Base-by-base conservation (phyloP, 306 rosid species). In the Quercus aquifolioides region DNA sequence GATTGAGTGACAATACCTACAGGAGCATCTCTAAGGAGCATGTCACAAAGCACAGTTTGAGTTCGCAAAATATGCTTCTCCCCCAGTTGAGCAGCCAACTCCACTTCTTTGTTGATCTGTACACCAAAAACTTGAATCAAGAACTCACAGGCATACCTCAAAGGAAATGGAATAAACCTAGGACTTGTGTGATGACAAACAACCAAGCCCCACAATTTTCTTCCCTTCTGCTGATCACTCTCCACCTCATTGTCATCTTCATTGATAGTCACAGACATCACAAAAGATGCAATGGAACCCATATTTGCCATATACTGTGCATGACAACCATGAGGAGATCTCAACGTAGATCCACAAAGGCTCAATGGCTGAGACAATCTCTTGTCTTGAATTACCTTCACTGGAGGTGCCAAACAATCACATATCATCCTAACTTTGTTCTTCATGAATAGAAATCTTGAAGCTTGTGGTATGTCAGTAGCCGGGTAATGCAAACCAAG, bases 111-210 rank as follows among this genome's bases (percentile, higher is more conserved):
- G 64, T 78, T 75, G 74, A 86, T 80, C 74, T 86, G 89, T 52
- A 86, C 81, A 55, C 85, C 78, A 55, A 86, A 83, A 7, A 86
- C 89, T 77, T 83, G 89, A 69, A 86, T 80, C 87, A 86, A 77
- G 78, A 86, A 83, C 84, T 86, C 89, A 55, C 89, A 86, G 23
- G 87, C 87, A 57, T 86, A 86, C 71, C 89, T 74, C 77, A 83
- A 63, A 74, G 89, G 89, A 71, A 86, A 86, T 5, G 87, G 83
- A 74, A 83, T 82, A 86, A 83, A 80, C 75, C 83, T 80, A 70
- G 89, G 83, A 71, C 65, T 83, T 41, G 89, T 74, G 71, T 86
- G 89, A 80, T 86, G 89, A 75, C 89, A 86, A 71, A 86, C 89
- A 76, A 86, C 71, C 75, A 86, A 71, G 59, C 85, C 89, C 87